Base-by-base conservation (phyloP, 1,284 basidiomycete genomes). In the Agroathelia rolfsii region DNA sequence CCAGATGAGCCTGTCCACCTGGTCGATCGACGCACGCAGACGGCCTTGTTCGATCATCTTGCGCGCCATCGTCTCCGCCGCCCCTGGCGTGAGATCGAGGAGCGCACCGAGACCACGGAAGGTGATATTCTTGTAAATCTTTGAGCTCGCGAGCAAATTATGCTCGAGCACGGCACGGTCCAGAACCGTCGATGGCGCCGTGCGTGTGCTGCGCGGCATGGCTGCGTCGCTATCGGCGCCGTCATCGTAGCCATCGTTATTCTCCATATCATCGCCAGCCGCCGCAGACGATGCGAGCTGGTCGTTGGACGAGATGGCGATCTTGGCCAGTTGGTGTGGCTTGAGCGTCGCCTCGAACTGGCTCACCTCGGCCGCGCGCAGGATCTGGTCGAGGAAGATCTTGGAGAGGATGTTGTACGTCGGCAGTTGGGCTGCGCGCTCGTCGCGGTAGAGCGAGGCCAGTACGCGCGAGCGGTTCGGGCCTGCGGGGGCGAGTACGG, bases 121-220 rank as follows among this genome's bases (percentile, higher is more conserved):
- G 5, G 86, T 84, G 59, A 96, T 93, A 48, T 95, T 95, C 52
- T 88, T 88, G 53, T 93, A 94, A 30, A 93, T 86, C 51, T 90
- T 87, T 2, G 89, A 94, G 49, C 89, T 90, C 7, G 93, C 89
- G 38, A 95, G 74, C 11, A 98, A 66, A 53, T 98, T 99, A 61
- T 99, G 95, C 53, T 98, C 94, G 76, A 97, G 87, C 29, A 99
- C 87, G 2, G 95, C 95, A 31, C 92, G 75, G 54, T 97, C 94
- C 19, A 98, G 71, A n/a, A 98, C 92, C 6, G 90, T 97, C 5
- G 86, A 81, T 1, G 94, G 92, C 1, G 85, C 86, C 21, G 76
- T 85, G 35, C 84, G 72, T 39, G 70, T 87, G 60, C 81, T 83
- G 28, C 61, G 64, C 5, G 71, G 60, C 30, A 72, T 72, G 12